Evolutionary conservation across 2,329 filamentous ascomycete genomes (phyloP), one percentile per base, ranked within the genome.

Genomic region (Aureobasidium uvarum): DNA sequence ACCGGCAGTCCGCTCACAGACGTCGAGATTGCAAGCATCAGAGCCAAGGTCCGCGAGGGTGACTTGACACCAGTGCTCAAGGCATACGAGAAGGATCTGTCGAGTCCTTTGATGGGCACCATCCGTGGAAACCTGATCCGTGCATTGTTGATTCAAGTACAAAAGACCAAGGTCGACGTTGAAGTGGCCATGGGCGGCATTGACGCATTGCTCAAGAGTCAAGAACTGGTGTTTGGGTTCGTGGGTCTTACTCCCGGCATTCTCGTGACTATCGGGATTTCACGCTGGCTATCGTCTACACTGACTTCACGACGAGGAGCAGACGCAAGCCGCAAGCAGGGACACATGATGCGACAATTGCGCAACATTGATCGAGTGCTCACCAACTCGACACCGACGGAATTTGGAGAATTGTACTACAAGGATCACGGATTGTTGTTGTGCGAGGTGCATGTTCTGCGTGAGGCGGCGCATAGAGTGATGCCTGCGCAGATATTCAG

Each of bases 161-260:
- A 99, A 74, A 99, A 99, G 83, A 98, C 95, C 25, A 99, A 99
- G 80, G 95, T 99, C 10, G 95, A 99, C 73, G 87, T 99, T 14
- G 95, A 99, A 77, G 88, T 98, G 67, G 95, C 95, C 16, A 93
- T 99, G 80, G 92, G 90, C 67, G 95, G 95, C 20, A 99, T 99
- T 69, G 94, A 99, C 80, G 87, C 92, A 39, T 84, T 99, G 38
- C 83, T 99, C 66, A 96, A 95, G 80, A 97, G 93, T 73, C 95
- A 99, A 74, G 94, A 99, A 75, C 84, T 99, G 55, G 91, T 99
- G 28, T 99, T 99, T 78, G 95, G 92, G n/a, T 96, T 99, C 73
- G 89, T 99, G 43, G 93, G 93, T 6, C 81, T 99, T 31, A 98
- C 95, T 0, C 95, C 95, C 0, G 94, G 95, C 14, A 84, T 98